A percentile compares a stretch with the other conserved stretches of the same genome.
phyloP scores from a whole-genome alignment of 352 stramenopile genomes.

The Aphanomyces stellatus region DNA sequence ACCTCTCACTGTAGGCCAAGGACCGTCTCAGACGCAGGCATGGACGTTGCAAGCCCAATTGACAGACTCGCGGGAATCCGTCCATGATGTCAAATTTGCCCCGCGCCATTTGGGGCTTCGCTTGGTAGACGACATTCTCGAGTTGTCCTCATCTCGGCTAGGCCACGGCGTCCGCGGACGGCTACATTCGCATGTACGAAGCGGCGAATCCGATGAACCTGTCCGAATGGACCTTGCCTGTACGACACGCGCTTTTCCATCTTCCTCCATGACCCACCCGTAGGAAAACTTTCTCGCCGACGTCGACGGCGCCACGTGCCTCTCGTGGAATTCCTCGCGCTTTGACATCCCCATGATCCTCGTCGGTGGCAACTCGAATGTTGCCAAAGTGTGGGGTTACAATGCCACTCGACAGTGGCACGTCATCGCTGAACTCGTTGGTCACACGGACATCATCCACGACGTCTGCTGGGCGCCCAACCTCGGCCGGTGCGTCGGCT shows the following conservation, averaged over 20 bases:
- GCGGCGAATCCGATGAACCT: slow-evolving; percentile 94
- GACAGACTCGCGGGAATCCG: slow-evolving; percentile 86
- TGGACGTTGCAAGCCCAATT: slow-evolving; percentile 84
- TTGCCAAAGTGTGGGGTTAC: slow-evolving; percentile 88
- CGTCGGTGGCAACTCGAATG: slow-evolving; percentile 84
- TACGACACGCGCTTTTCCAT: slow-evolving; percentile 21
- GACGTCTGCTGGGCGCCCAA: slow-evolving; percentile 96
- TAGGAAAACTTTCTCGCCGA: slow-evolving; percentile 77
- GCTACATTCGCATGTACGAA: slow-evolving; percentile 93
- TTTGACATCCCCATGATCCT: slow-evolving; percentile 94
- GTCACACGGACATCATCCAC: slow-evolving; percentile 85
- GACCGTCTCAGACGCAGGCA: slow-evolving; percentile 2
- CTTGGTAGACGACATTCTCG: slow-evolving; percentile 34
- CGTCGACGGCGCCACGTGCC: slow-evolving; percentile 81
- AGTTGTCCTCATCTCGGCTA: slow-evolving; percentile 18
- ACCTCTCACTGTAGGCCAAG: not conserved
- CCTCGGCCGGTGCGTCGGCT: slow-evolving; percentile 77
- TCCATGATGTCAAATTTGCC: slow-evolving; percentile 95
- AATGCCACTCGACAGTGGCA: slow-evolving; percentile 84
- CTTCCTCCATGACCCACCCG: not conserved
- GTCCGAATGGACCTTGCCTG: slow-evolving; percentile 88
- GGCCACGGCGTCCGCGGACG: slow-evolving; percentile 91
- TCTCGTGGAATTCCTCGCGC: slow-evolving; percentile 92
- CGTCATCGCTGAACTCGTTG: slow-evolving; percentile 67
- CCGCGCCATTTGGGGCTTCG: slow-evolving; percentile 89